Evolutionary conservation across 371 early-diverging fungal species (phyloP), one percentile per base, ranked within the genome.

Genomic region (Hamiltosporidium magnivora): DNA sequence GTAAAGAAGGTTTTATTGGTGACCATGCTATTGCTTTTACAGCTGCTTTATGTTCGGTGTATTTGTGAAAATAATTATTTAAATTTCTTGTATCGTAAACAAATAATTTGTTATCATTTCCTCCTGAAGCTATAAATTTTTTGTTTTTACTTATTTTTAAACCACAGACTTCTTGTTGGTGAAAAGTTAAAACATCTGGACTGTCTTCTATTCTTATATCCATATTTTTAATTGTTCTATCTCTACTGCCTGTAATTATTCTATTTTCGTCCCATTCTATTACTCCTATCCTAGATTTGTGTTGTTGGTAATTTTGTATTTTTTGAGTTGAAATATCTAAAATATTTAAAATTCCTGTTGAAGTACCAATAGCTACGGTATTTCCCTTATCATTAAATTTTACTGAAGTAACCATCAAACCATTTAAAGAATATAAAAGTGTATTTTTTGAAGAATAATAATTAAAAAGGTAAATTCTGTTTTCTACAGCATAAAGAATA

Each of bases 91-190:
- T 65, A 58, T 82, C 80, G 52, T 65, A 69, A 52, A 82, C 69
- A 68, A 72, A 75, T 8, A 80, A 60, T 55, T 71, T 73, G 69
- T 82, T 82, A 46, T 82, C 83, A 65, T 82, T 82, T 8, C 83
- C 83, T 2, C 83, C 83, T 4, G 79, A 63, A 3, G 77, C 80
- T 39, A 82, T 53, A 58, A 68, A 66, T 14, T 37, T 63, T n/a
- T 60, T 53, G 36, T 56, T 54, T 39, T 61, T 66, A 58, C 64
- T 76, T 12, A 77, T 12, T 25, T 67, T 54, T 39, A 82, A 59
- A 3, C 83, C 83, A 61, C 80, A 80, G 3, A 82, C 79, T 63
- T 82, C 83, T 64, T 80, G 80, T 1, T 63, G 64, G 66, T 82
- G 83, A 42, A 49, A 14, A 12, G 36, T 36, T 41, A 79, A 62